A percentile compares a stretch with the other conserved stretches of the same genome.
These are phyloP conservation scores for Metarhizium brunneum DNA, from an alignment of 2,329 filamentous ascomycete species.

Conservation along the genomic window DNA sequence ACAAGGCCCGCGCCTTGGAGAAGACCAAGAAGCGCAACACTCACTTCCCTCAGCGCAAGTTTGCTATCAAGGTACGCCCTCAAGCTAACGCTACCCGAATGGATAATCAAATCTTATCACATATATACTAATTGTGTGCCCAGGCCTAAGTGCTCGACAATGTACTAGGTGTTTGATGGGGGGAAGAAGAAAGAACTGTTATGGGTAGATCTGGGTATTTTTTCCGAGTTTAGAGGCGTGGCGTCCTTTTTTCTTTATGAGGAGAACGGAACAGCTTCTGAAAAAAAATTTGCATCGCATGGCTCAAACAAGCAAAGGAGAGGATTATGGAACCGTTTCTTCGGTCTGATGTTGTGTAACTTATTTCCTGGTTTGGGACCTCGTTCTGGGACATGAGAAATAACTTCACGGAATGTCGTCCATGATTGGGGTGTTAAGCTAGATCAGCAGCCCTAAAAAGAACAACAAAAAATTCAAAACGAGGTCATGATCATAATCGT, in stretches of 20 bases:
- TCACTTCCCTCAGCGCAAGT: slow-evolving; percentile 98
- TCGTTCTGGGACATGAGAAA: slow-evolving; percentile 20
- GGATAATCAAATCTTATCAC: neutral
- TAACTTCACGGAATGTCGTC: slow-evolving; percentile 16
- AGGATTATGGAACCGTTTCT: slow-evolving; percentile 7
- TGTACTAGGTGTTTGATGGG: slow-evolving; percentile 4
- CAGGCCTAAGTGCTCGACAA: slow-evolving; percentile 8
- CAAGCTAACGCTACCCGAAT: neutral
- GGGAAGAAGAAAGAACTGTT: slow-evolving; percentile 3
- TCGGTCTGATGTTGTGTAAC: slow-evolving; percentile 26
- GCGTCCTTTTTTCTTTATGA: slow-evolving; percentile 24
- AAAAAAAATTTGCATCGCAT: slow-evolving; percentile 27
- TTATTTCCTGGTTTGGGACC: slow-evolving; percentile 26
- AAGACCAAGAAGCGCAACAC: slow-evolving; percentile 94
- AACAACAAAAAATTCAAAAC: slow-evolving; percentile 18
- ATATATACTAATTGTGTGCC: neutral
- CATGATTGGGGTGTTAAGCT: slow-evolving; percentile 20
- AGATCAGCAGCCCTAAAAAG: slow-evolving; percentile 20
- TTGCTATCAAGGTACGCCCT: slow-evolving; percentile 81
- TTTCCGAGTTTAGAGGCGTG: slow-evolving; percentile 21
- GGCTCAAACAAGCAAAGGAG: slow-evolving; percentile 21
- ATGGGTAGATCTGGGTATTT: slow-evolving; percentile 2
- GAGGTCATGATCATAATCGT: slow-evolving; percentile 26
- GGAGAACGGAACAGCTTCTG: slow-evolving; percentile 15
- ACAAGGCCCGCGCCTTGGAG: slow-evolving; percentile 74